These are phyloP conservation scores for Russula abietina DNA, from an alignment of 768 basidiomycete genomes.

Conservation along the genomic window DNA sequence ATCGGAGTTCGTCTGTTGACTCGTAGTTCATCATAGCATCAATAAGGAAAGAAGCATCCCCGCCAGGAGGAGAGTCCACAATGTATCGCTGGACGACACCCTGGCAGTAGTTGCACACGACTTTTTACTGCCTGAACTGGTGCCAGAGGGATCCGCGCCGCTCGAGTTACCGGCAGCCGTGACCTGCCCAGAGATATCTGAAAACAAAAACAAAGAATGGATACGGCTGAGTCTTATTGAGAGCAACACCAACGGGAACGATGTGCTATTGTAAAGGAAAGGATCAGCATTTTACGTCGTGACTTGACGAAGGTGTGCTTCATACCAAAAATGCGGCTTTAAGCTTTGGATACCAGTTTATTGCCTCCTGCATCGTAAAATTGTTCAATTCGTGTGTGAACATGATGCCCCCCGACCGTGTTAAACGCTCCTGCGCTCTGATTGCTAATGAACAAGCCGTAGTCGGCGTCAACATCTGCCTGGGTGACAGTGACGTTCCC, in stretches of 20 bases:
- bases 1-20: too few relatives aligned
- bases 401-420: slow-evolving; percentile 42
- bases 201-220: background rate
- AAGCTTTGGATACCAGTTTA: slow-evolving; percentile 44
- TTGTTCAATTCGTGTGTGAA: slow-evolving; percentile 56
- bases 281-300: background rate
- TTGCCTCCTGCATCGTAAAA: slow-evolving; percentile 53
- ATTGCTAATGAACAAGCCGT: slow-evolving; percentile 16
- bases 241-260: slow-evolving; percentile 48
- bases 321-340: slow-evolving; percentile 42
- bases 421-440: slow-evolving; percentile 13
- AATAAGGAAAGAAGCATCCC: too few relatives aligned
- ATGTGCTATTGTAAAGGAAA: slow-evolving; percentile 30
- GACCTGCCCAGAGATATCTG: too few relatives aligned
- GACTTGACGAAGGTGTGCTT: background rate
- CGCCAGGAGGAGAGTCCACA: too few relatives aligned
- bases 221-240: slow-evolving; percentile 50
- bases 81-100: background rate
- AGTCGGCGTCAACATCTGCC: slow-evolving; percentile 13
- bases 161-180: too few relatives aligned
- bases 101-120: background rate
- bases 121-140: background rate
- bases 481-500: slow-evolving; percentile 1
- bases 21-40: too few relatives aligned
- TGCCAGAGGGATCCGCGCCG: too few relatives aligned